Evolutionary conservation across 2,329 filamentous ascomycete genomes (phyloP).

Genomic region (Dothistroma septosporum): DNA sequence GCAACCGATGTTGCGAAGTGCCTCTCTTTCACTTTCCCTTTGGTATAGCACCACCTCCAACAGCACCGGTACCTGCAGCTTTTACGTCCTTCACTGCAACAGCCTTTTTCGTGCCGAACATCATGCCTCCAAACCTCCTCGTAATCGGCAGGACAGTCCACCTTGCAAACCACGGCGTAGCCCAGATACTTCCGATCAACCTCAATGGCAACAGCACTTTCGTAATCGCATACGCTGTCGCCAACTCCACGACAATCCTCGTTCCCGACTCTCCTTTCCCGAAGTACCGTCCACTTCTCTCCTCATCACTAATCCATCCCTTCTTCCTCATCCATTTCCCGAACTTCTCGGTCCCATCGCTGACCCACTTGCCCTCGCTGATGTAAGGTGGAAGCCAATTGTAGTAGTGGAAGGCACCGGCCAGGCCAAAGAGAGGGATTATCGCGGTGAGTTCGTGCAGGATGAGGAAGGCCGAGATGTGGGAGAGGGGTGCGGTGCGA

Average conservation of each 20-base stretch:
- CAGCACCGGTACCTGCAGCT: constrained; percentile 35
- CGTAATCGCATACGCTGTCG: constrained; percentile 84
- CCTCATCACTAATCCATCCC: constrained; percentile 66
- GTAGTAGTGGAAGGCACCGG: constrained; percentile 74
- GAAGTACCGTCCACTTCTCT: constrained; percentile 35
- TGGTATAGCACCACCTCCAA: constrained; percentile 32
- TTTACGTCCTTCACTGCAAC: constrained; percentile 4
- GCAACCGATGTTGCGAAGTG: too few relatives aligned
- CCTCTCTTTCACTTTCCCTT: constrained; percentile 15
- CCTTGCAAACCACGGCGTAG: constrained; percentile 86
- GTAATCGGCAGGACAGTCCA: constrained; percentile 52
- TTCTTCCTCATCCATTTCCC: constrained; percentile 73
- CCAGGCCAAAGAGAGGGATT: constrained; percentile 70
- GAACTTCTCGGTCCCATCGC: constrained; percentile 67
- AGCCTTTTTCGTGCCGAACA: constrained; percentile 34
- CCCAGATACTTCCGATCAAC: constrained; percentile 76
- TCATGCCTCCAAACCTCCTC: constrained; percentile 36
- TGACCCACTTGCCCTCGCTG: constrained; percentile 50
- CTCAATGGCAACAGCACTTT: constrained; percentile 78
- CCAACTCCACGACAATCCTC: constrained; percentile 61
- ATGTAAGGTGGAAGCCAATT: constrained; percentile 63
- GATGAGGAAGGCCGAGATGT: constrained; percentile 80
- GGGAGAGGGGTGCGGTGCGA: constrained; percentile 71
- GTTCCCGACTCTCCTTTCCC: constrained; percentile 45
- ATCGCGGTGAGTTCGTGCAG: constrained; percentile 90